Evolutionary conservation across 169 alveolate species (phyloP).

Genomic region (Plasmodium coatneyi): DNA sequence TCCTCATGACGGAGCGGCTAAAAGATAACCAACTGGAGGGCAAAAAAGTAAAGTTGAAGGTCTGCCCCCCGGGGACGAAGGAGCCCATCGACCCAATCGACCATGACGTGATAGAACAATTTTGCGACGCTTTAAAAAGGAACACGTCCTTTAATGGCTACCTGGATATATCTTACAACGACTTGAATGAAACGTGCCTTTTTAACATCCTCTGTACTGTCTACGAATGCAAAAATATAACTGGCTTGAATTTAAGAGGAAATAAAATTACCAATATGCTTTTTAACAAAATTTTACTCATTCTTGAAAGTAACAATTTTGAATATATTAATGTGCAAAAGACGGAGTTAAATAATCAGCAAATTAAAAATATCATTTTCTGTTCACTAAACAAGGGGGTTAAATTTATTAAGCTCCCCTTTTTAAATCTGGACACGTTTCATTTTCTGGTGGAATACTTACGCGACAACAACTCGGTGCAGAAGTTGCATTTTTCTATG

Average conservation of each 20-base stretch:
- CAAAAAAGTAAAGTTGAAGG: slow-evolving; percentile 17
- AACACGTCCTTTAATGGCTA: slow-evolving; percentile 31
- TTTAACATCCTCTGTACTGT: slow-evolving; percentile 37
- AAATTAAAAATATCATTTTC: slow-evolving; percentile 53
- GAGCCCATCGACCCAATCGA: slow-evolving; percentile 36
- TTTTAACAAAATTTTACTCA: slow-evolving; percentile 41
- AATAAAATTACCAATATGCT: slow-evolving; percentile 55
- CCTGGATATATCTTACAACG: slow-evolving; percentile 43
- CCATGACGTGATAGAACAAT: slow-evolving; percentile 49
- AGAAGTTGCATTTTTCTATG: slow-evolving; percentile 22
- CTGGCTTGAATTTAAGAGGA: slow-evolving; percentile 38
- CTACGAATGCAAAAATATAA: slow-evolving; percentile 24
- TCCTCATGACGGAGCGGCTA: slow-evolving; percentile 12
- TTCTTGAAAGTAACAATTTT: slow-evolving; percentile 26
- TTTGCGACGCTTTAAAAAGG: slow-evolving; percentile 40
- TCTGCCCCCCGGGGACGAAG: background rate
- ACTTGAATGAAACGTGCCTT: slow-evolving; percentile 39
- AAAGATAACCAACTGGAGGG: background rate
- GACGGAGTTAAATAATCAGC: slow-evolving; percentile 32
- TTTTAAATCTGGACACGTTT: slow-evolving; percentile 13
- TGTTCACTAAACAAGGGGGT: slow-evolving; percentile 12
- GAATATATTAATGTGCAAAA: slow-evolving; percentile 53
- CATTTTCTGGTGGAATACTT: slow-evolving; percentile 18
- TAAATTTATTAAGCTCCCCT: slow-evolving; percentile 21
- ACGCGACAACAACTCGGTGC: slow-evolving; percentile 1